These are phyloP conservation scores for Trichoderma lentiforme DNA, from an alignment of 2,329 filamentous ascomycete species.

Conservation along the genomic window DNA sequence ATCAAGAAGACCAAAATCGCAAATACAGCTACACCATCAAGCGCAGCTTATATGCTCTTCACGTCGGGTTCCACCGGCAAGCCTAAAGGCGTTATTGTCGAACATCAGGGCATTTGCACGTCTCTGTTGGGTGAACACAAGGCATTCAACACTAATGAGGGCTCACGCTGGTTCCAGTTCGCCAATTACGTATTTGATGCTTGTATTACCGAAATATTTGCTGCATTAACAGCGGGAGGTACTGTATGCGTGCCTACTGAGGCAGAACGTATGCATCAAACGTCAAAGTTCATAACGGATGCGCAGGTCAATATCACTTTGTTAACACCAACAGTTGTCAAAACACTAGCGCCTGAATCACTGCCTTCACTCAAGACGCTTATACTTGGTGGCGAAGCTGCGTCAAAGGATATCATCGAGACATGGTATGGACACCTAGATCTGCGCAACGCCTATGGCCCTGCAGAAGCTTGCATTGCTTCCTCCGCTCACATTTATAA, in stretches of 20 bases:
- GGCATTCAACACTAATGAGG: neutral
- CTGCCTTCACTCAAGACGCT: slow-evolving; percentile 18
- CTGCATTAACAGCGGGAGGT: neutral
- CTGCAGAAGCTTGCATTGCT: slow-evolving; percentile 20
- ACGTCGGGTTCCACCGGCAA: slow-evolving; percentile 7
- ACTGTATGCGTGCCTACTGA: slow-evolving; percentile 13
- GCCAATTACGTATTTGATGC: slow-evolving; percentile 16
- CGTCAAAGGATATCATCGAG: slow-evolving; percentile 31
- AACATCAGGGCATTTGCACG: neutral
- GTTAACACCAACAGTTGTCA: slow-evolving; percentile 19
- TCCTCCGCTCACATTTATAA: neutral
- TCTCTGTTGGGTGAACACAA: neutral
- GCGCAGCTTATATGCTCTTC: neutral
- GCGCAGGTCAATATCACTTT: slow-evolving; percentile 16
- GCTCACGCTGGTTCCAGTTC: slow-evolving; percentile 18
- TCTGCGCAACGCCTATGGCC: slow-evolving; percentile 23
- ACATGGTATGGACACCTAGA: slow-evolving; percentile 19
- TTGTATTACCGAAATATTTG: slow-evolving; percentile 13
- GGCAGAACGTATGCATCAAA: neutral
- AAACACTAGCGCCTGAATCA: neutral
- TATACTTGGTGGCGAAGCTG: slow-evolving; percentile 19
- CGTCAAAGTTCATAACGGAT: neutral
- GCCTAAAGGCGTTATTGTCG: slow-evolving; percentile 4
- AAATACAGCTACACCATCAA: neutral
- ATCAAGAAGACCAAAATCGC: neutral